Base-by-base conservation (phyloP, 345 rosid genomes). In the Eucalyptus cloeziana region DNA sequence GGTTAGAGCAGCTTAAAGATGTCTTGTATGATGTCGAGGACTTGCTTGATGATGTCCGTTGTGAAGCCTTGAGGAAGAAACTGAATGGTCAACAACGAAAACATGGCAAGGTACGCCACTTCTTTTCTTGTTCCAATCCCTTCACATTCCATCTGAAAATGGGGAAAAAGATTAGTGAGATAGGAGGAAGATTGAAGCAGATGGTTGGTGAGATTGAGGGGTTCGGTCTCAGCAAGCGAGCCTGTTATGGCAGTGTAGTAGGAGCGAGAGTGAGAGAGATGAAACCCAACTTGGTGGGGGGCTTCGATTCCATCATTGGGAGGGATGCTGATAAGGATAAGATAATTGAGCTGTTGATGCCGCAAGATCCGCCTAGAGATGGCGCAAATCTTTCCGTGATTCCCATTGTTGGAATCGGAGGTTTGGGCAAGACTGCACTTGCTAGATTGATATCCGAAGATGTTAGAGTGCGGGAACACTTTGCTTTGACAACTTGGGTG, bases 371-470 rank as follows among this genome's bases (percentile, higher is more conserved):
- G 2, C 52, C 40, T 6, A 9, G 27, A 19, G 80, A 69, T 17
- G 80, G 80, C 4, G 24, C 80, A 31, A 71, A 86, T 0, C 60
- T 86, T 16, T 88, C 60, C 30, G 85, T 90, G 33, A 86, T 90
- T 86, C 88, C 91, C 10, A 86, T 90, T 17, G 90, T 90, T 16
- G 90, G 91, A 17, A 88, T 90, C 24, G 91, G 91, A 49, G 91
- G 91, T 37, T 9, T 86, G 40, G 88, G 88, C 10, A 90, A 90
- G 62, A 88, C 90, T 49, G 79, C 90, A 12, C 88, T 90, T 7
- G 87, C 87, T 86, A 87, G 43, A 19, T 30, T 88, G 7, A 30
- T 90, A 12, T 88, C 2, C 87, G 9, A 86, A 19, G 88, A 86
- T 24, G 47, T 54, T 7, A 44, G 33, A 13, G 85, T 86, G 11